phyloP scores from a whole-genome alignment of 1,284 basidiomycete genomes.

The Ganoderma meredithae region DNA sequence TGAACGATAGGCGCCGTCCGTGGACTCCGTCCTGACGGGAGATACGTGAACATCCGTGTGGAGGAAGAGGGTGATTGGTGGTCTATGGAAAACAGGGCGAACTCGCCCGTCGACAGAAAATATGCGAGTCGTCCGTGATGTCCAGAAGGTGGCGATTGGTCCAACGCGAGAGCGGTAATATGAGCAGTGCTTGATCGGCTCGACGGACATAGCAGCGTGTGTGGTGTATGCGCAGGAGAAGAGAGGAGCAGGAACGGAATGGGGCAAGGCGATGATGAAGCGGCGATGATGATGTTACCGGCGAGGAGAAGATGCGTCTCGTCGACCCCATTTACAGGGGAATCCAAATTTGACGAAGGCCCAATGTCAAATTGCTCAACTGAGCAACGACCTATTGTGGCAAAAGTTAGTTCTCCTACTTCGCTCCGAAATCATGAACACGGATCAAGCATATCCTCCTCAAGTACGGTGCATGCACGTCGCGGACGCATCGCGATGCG shows the following conservation, averaged over 20 bases:
- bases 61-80: slow-evolving; percentile 52
- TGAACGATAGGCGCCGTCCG: slow-evolving; percentile 60
- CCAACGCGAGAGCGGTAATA: slow-evolving; percentile 70
- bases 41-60: slow-evolving; percentile 54
- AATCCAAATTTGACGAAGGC: background rate
- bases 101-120: slow-evolving; percentile 75
- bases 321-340: background rate
- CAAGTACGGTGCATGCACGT: no score
- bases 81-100: slow-evolving; percentile 62
- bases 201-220: slow-evolving; percentile 42
- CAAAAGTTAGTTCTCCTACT: background rate
- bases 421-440: no score
- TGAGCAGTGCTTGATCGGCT: slow-evolving; percentile 38
- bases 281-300: slow-evolving; percentile 49
- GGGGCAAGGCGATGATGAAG: slow-evolving; percentile 41
- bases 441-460: no score
- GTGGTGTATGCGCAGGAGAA: slow-evolving; percentile 39
- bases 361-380: slow-evolving; percentile 46
- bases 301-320: slow-evolving; percentile 49
- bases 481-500: no score
- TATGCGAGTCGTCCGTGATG: slow-evolving; percentile 55
- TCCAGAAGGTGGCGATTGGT: slow-evolving; percentile 66
- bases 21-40: slow-evolving; percentile 48
- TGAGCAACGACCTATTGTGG: slow-evolving; percentile 60
- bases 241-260: slow-evolving; percentile 38